Base-by-base conservation (phyloP, 2,329 filamentous ascomycete species). In the Phoma herbarum region DNA sequence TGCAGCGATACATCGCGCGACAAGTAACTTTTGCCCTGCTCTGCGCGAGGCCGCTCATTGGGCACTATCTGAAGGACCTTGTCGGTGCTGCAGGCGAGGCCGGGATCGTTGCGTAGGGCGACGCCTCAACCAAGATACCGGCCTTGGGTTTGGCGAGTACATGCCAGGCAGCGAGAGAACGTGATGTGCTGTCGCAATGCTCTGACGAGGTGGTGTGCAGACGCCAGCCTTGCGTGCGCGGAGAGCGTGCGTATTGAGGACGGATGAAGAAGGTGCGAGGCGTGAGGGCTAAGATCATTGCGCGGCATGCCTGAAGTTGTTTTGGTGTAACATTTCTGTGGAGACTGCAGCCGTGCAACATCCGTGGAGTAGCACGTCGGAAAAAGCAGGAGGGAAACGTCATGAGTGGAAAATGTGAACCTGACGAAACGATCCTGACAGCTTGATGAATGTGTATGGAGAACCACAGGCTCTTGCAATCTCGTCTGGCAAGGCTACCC, bases 371-470 rank as follows among this genome's bases (percentile, higher is more conserved):
- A 82, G 20, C 79, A 89, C 16, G 79, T 72, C 75, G 2, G 79
- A 65, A 78, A 43, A 83, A 81, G 31, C 81, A 86, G 55, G 85
- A 88, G 59, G 1, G 77, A 87, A 28, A 72, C 88, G 37, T 76
- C 78, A 5, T 75, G 79, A 1, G 71, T 85, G 47, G 10, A 23
- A 4, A 41, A 14, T 16, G 37, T 18, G 37, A 41, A 18, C 11
- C 20, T 23, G 22, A 10, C 47, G 28, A 29, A 12, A 29, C 3
- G 26, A 23, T 12, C 11, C 20, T n/a, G 14, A 26, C 18, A 10
- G 37, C 16, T 22, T 22, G 23, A 29, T 16, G 16, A 35, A 20
- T 50, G 47, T 16, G 35, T 16, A 41, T 39, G 3, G 12, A 1
- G 10, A 8, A 28, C 23, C 12, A 48, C 23, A 12, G 22, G 20